Percentiles rank a stretch among this genome's conserved stretches.
Conservation (phyloP, 2,329 filamentous ascomycete species). For the Aureobasidium uvarum region DNA sequence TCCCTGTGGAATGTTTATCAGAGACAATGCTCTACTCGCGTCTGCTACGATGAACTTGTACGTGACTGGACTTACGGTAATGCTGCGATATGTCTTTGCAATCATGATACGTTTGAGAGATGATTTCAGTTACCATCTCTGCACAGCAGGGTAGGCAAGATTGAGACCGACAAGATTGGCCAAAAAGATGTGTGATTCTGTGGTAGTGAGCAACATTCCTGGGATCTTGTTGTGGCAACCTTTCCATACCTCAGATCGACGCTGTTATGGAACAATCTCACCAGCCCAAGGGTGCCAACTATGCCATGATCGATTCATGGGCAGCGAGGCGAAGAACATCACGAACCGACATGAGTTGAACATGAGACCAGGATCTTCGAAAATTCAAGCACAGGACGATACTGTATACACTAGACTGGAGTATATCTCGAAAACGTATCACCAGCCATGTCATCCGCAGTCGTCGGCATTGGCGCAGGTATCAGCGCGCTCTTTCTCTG, state of each 20-base stretch:
- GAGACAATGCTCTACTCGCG: not conserved
- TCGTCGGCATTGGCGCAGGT: slow-evolving; percentile 34
- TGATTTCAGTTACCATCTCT: not conserved
- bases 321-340: not conserved
- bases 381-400: not conserved
- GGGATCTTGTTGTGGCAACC: slow-evolving; percentile 27
- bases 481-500: slow-evolving; percentile 34
- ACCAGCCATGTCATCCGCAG: slow-evolving; percentile 8
- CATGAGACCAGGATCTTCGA: not conserved
- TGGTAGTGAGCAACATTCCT: slow-evolving; percentile 25
- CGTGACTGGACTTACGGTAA: not conserved
- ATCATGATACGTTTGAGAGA: not conserved
- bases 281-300: not conserved
- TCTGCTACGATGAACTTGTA: not conserved
- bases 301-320: not conserved
- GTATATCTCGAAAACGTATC: not conserved
- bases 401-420: not conserved
- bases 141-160: not conserved
- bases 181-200: not conserved
- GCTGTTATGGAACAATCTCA: slow-evolving; percentile 1
- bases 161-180: not conserved
- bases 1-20: slow-evolving; percentile 1
- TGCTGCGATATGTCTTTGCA: not conserved
- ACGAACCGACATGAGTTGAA: not conserved
- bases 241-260: slow-evolving; percentile 18